Conservation (phyloP, 306 rosid species). For the Notholithocarpus densiflorus region DNA sequence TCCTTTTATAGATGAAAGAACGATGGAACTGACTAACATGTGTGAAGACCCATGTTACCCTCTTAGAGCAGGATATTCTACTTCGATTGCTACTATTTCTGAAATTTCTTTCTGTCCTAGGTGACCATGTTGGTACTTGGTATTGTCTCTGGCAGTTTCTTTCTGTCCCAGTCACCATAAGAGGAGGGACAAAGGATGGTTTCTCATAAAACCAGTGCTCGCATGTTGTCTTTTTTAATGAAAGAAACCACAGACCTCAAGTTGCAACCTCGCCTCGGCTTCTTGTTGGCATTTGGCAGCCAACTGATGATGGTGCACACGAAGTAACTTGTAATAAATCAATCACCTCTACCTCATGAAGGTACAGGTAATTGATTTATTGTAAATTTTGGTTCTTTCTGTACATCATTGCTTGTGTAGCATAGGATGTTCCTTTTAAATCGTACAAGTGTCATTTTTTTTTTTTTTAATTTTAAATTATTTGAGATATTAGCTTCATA, state of each 20-base stretch:
- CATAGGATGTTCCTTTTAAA: not conserved
- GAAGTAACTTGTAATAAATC: not conserved
- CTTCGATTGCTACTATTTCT: constrained; percentile 64
- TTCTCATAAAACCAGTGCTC: not conserved
- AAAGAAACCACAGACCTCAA: not conserved
- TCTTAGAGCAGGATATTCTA: constrained; percentile 28
- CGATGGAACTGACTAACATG: constrained; percentile 71
- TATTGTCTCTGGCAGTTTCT: not conserved
- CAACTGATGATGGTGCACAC: not conserved
- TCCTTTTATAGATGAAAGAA: constrained; percentile 80
- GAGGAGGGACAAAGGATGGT: not conserved
- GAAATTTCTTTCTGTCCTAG: constrained; percentile 74
- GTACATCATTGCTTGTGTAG: not conserved
- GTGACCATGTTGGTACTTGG: constrained; percentile 24
- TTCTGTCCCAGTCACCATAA: not conserved
- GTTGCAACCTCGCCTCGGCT: not conserved
- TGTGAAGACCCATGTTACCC: constrained; percentile 41
- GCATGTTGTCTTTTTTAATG: not conserved
- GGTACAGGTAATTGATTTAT: not conserved
- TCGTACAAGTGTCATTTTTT: not conserved
- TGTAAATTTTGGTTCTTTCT: not conserved
- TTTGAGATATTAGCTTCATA: not conserved
- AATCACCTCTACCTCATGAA: not conserved
- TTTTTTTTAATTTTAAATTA: not conserved
- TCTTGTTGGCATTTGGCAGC: not conserved